Base-by-base conservation (phyloP, 352 stramenopile genomes). In the Globisporangium cederbergense region DNA sequence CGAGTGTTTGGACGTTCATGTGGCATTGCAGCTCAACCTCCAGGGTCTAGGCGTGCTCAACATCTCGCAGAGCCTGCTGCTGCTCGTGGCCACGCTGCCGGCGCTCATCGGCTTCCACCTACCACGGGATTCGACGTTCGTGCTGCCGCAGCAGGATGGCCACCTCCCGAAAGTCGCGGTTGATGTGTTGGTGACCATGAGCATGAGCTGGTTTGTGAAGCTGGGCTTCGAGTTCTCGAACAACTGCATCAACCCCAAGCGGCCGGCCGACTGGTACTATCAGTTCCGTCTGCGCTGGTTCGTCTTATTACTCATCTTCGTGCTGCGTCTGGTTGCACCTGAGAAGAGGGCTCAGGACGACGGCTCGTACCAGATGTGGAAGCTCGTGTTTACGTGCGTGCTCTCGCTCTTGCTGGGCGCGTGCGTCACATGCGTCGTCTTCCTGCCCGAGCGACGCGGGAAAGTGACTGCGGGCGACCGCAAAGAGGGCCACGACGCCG, bases 171-270 rank as follows among this genome's bases (percentile, higher is more conserved):
- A 75, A 54, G 4, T 38, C 0, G 30, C 54, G 5, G 60, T 70
- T 2, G 76, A 81, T n/a, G 30, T 81, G 7, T 68, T 76, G 4
- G 76, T 84, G 36, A 76, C 70, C 51, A 55, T 84, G 13, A 78
- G 73, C 3, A 84, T 84, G 76, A 84, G 66, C 60, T 84, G 76
- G 76, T 72, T 84, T 28, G 47, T 80, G 38, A 84, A 84, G 38
- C 53, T 78, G 3, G 74, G 69, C 32, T 84, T 81, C 42, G 76
- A 84, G 47, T 49, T 79, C 34, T 74, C 64, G 61, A 84, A 78
- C 54, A 67, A 65, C 25, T 69, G 69, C 53, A 68, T 84, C 36
- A 52, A 45, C 18, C 56, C 76, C 4, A 66, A 66, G 22, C 64
- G 67, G 7, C 73, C 73, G 1, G 59, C 68, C 2, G 70, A 79